A percentile compares a stretch with the other conserved stretches of the same genome.
Evolutionary conservation across 176 grass and related monocot genomes (phyloP).

Genomic region (Carex kokanica): DNA sequence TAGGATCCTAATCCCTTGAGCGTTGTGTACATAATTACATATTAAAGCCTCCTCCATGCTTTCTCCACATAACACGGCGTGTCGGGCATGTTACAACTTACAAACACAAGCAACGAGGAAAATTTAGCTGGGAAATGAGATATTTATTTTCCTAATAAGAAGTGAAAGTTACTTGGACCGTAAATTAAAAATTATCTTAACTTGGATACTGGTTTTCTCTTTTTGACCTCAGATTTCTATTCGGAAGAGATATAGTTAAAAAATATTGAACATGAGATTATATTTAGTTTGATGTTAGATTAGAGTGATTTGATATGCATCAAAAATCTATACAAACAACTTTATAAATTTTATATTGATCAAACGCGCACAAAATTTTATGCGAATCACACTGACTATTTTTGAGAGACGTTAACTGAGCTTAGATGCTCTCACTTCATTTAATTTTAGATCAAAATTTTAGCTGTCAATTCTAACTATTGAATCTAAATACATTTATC

Average conservation of each 20-base stretch:
- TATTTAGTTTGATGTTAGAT: too few relatives aligned
- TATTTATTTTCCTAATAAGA: neutral
- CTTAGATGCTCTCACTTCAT: too few relatives aligned
- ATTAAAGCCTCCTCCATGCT: constrained; percentile 1
- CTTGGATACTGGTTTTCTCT: neutral
- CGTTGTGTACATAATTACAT: neutral
- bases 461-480: too few relatives aligned
- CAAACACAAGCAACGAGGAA: constrained; percentile 8
- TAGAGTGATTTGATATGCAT: too few relatives aligned
- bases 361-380: too few relatives aligned
- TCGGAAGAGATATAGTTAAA: neutral
- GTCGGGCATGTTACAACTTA: constrained; percentile 12
- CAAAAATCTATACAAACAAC: too few relatives aligned
- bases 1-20: constrained; percentile 25
- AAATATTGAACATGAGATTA: too few relatives aligned
- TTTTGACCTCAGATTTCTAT: neutral
- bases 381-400: too few relatives aligned
- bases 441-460: too few relatives aligned
- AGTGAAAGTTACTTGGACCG: neutral
- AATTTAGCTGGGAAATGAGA: neutral
- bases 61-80: constrained; percentile 25
- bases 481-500: neutral
- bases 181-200: neutral
- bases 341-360: too few relatives aligned
- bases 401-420: too few relatives aligned